These are phyloP conservation scores for Pyricularia grisea DNA, from an alignment of 2,329 filamentous ascomycete species.

Conservation along the genomic window DNA sequence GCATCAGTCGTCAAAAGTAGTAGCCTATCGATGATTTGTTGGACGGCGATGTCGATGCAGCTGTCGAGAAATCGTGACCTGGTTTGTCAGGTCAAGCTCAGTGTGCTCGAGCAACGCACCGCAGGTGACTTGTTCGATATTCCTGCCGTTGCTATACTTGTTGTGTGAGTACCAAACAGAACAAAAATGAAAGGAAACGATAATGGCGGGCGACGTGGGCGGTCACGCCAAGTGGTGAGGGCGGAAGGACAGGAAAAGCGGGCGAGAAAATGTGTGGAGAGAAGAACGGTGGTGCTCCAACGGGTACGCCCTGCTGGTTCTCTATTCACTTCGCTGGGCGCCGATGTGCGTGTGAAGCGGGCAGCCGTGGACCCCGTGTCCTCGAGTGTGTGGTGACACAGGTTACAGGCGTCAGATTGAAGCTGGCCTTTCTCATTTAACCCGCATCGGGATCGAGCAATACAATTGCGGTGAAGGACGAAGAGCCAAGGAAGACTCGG, in stretches of 20 bases:
- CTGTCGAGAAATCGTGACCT: background rate
- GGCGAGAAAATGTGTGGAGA: background rate
- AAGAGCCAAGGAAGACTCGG: background rate
- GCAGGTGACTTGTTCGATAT: background rate
- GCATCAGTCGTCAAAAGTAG: background rate
- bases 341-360: background rate
- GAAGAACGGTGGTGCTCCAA: background rate
- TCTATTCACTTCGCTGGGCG: background rate
- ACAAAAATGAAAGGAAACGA: background rate
- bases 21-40: background rate
- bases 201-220: background rate
- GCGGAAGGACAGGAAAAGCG: background rate
- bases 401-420: background rate
- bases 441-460: background rate
- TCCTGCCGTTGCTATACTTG: background rate
- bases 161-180: background rate
- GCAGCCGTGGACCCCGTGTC: background rate
- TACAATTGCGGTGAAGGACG: background rate
- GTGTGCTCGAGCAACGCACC: background rate
- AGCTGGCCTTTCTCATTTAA: background rate
- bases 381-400: background rate
- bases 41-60: background rate
- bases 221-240: background rate
- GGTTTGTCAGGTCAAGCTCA: background rate
- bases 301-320: background rate